These are phyloP conservation scores for Mrakia frigida DNA, from an alignment of 768 basidiomycete species.

Conservation along the genomic window DNA sequence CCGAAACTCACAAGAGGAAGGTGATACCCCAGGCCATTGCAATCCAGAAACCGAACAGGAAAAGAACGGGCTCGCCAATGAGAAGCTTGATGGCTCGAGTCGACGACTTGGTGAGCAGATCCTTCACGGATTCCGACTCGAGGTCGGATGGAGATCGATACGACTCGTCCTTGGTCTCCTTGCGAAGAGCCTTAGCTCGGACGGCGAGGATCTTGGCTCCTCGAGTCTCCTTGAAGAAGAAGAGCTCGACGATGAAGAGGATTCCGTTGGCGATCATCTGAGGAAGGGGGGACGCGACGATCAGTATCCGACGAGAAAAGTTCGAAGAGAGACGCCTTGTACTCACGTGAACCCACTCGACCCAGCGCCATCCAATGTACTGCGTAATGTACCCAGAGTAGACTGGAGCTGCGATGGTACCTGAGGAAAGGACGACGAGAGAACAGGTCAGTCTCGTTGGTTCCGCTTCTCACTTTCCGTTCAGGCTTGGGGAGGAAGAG, in stretches of 20 bases:
- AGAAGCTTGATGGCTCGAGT: constrained; percentile 66
- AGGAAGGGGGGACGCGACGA: not conserved
- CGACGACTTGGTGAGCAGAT: constrained; percentile 54
- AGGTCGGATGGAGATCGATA: constrained; percentile 34
- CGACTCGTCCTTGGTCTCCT: constrained; percentile 38
- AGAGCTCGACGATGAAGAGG: constrained; percentile 35
- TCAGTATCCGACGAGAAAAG: not conserved
- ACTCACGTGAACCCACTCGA: constrained; percentile 34
- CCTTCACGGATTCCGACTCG: constrained; percentile 27
- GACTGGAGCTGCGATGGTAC: constrained; percentile 26
- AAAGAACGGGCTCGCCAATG: constrained; percentile 58
- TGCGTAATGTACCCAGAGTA: constrained; percentile 37
- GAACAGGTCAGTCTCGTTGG: not conserved
- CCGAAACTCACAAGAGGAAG: too few relatives aligned
- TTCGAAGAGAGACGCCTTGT: not conserved
- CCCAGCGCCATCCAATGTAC: constrained; percentile 36
- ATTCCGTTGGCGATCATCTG: constrained; percentile 36
- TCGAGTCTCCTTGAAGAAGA: constrained; percentile 45
- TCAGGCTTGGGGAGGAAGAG: not conserved
- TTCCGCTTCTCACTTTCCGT: not conserved
- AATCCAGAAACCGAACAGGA: constrained; percentile 53
- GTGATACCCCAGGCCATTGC: constrained; percentile 33
- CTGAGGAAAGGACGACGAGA: not conserved
- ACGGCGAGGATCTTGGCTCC: constrained; percentile 40
- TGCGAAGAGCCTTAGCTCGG: constrained; percentile 40